Conservation (phyloP, 2,329 filamentous ascomycete genomes). For the Seiridium cupressi region DNA sequence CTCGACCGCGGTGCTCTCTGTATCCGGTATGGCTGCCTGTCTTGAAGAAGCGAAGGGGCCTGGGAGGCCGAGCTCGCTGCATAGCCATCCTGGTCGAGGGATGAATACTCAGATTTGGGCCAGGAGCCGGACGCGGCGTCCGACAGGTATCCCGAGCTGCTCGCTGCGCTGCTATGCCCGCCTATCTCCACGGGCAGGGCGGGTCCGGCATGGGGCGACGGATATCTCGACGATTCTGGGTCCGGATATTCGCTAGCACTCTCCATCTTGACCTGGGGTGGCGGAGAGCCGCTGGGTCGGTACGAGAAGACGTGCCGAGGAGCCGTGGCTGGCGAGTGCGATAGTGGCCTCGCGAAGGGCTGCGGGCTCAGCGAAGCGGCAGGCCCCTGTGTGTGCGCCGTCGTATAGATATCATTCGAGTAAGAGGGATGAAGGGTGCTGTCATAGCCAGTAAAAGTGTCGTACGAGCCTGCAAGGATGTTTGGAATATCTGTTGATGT, state of each 20-base stretch:
- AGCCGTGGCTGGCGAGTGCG: slow-evolving; percentile 28
- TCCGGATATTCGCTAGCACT: slow-evolving; percentile 31
- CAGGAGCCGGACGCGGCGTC: slow-evolving; percentile 35
- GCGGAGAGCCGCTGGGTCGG: slow-evolving; percentile 25
- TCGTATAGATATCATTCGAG: slow-evolving; percentile 44
- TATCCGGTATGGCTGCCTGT: slow-evolving; percentile 13
- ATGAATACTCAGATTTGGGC: slow-evolving; percentile 36
- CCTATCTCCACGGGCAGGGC: slow-evolving; percentile 27
- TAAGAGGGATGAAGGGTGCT: slow-evolving; percentile 39
- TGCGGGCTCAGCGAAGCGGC: slow-evolving; percentile 22
- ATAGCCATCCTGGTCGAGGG: slow-evolving; percentile 31
- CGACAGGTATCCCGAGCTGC: slow-evolving; percentile 35
- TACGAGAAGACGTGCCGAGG: slow-evolving; percentile 31
- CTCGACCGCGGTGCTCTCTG: slow-evolving; percentile 18
- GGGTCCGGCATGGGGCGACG: slow-evolving; percentile 36
- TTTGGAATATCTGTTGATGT: slow-evolving; percentile 41
- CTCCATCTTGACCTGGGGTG: slow-evolving; percentile 40
- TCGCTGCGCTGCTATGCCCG: slow-evolving; percentile 24
- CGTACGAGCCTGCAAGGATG: slow-evolving; percentile 49
- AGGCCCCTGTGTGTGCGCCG: slow-evolving; percentile 29
- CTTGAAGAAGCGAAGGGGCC: slow-evolving; percentile 22
- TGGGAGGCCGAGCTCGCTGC: slow-evolving; percentile 23
- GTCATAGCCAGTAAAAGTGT: slow-evolving; percentile 48
- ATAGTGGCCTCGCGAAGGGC: slow-evolving; percentile 24
- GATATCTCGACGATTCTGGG: slow-evolving; percentile 36